Evolutionary conservation across 2,329 filamentous ascomycete genomes (phyloP).

Genomic region (Cytospora piceicola): DNA sequence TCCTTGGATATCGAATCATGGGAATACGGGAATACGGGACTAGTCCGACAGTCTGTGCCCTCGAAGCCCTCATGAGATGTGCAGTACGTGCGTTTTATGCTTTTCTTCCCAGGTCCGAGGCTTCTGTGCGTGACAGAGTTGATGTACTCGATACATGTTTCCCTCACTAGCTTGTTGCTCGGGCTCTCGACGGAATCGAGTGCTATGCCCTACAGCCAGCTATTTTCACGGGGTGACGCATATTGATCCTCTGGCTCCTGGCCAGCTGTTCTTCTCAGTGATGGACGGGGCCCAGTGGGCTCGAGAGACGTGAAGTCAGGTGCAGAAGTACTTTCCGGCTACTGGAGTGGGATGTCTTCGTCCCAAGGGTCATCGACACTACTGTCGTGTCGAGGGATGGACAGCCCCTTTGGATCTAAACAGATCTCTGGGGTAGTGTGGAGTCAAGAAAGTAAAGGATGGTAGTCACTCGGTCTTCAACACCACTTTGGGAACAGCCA

Average conservation of each 20-base stretch:
- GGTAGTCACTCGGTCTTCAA: neutral
- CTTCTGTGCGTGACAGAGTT: slow-evolving; percentile 11
- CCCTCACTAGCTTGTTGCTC: slow-evolving; percentile 10
- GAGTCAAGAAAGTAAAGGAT: neutral
- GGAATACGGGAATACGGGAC: slow-evolving; percentile 4
- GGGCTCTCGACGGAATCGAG: slow-evolving; percentile 13
- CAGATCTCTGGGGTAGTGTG: slow-evolving; percentile 1
- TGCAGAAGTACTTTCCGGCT: neutral
- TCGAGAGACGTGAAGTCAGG: neutral
- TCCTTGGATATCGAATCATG: neutral
- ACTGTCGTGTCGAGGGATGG: neutral
- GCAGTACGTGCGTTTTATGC: neutral
- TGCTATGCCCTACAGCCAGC: neutral
- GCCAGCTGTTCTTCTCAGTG: neutral
- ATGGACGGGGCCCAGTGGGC: neutral
- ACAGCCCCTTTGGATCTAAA: neutral
- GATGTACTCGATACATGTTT: slow-evolving; percentile 16
- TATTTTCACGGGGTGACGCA: slow-evolving; percentile 16
- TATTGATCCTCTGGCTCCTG: neutral
- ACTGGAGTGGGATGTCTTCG: neutral
- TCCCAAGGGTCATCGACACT: neutral
- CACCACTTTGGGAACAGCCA: neutral
- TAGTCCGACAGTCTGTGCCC: neutral
- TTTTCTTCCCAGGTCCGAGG: neutral
- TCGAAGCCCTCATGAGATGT: neutral